A percentile compares a stretch with the other conserved stretches of the same genome.
Conservation (phyloP, 345 rosid genomes). For the Pugionium dolabratum region DNA sequence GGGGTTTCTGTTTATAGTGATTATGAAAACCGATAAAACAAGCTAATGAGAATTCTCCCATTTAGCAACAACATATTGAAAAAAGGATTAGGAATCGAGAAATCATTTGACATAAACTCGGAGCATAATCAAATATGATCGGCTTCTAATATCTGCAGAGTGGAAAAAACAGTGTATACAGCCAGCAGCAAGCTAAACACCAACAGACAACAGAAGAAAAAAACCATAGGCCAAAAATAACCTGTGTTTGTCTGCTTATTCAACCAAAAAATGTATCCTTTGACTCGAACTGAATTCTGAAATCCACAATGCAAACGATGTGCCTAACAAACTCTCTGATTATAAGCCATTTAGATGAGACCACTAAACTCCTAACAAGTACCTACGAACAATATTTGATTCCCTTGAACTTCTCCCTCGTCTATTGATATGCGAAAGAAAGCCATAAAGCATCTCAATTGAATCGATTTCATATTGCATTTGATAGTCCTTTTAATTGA, state of each 20-base stretch:
- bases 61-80: constrained; percentile 2
- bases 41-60: background rate
- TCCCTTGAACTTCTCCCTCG: background rate
- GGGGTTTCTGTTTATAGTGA: background rate
- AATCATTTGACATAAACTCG: background rate
- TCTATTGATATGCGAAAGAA: too few species aligned
- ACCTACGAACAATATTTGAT: background rate
- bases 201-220: background rate
- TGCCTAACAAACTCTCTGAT: background rate
- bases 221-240: background rate
- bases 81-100: background rate
- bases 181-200: background rate
- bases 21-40: too few species aligned
- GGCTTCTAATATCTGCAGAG: background rate
- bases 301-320: background rate
- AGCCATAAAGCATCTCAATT: background rate
- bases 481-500: background rate
- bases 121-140: background rate
- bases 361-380: background rate
- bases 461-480: background rate
- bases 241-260: too few species aligned
- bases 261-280: background rate
- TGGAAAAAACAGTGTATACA: background rate
- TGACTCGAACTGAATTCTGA: background rate
- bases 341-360: background rate